Base-by-base conservation (phyloP, 768 basidiomycete genomes). In the Naganishia friedmannii region DNA sequence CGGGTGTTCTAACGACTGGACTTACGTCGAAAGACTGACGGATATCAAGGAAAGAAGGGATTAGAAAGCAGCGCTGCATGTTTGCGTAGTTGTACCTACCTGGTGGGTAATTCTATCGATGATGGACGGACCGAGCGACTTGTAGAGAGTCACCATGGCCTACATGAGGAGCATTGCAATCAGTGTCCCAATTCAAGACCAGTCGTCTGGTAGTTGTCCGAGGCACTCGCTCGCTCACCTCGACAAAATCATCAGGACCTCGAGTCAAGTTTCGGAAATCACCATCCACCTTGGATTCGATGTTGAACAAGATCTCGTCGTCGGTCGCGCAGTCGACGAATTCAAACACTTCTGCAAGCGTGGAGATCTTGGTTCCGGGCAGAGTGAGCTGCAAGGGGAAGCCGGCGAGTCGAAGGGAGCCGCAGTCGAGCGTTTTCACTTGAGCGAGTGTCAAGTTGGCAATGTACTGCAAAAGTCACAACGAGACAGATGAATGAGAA, bases 381-480 rank as follows among this genome's bases (percentile, higher is more conserved):
- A 57, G n/a, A 45, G 71, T 70, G 31, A 76, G 67, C 53, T 75
- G 74, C 6, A 77, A 68, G 28, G 74, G 75, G 63, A 78, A 78
- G 3, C 83, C 82, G 12, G 78, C 73, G 58, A 86, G 85, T 29
- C 90, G 85, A 73, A 84, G 83, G 13, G 89, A 90, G 48, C 90
- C 90, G 73, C 91, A 92, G 77, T 92, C 90, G 53, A 92, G 79
- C 5, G 89, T 91, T 80, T 88, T 88, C 70, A 92, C 80, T 80
- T 92, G 90, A 8, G 89, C 86, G 51, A 91, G 80, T 0, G 91
- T 92, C 51, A 91, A 84, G 77, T 90, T 88, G n/a, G 86, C 87
- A 66, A 91, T 84, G 70, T 83, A 85, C 79, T 63, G 10, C 13
- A 7, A 13, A 21, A 13, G 48, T n/a, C 6, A 8, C 48, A 13